phyloP scores from a whole-genome alignment of 176 grass and related monocot genomes.

The Hyparrhenia diplandra region DNA sequence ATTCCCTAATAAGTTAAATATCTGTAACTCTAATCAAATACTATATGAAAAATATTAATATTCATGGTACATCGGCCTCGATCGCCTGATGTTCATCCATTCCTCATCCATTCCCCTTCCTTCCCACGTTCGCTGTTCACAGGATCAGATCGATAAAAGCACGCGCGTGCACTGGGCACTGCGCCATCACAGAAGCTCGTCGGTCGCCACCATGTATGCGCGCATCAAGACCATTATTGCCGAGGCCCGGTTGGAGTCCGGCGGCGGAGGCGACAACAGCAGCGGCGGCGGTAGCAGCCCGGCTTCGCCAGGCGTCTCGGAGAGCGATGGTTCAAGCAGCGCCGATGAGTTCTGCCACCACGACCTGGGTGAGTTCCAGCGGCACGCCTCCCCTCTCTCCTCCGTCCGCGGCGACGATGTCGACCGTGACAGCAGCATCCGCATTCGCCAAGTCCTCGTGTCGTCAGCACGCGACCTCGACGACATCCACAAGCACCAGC shows the following conservation, averaged over 20 bases:
- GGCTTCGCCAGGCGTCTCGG: background rate
- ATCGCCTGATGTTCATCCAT: too few species aligned
- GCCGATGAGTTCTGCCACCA: constrained; percentile 18
- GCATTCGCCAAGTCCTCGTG: background rate
- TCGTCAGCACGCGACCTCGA: background rate
- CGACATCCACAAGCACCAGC: constrained; percentile 27
- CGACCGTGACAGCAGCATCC: background rate
- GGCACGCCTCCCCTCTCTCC: background rate
- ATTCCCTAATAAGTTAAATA: too few species aligned
- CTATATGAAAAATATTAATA: too few species aligned
- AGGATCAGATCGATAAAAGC: too few species aligned
- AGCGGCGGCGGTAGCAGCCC: constrained; percentile 33
- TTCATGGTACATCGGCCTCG: too few species aligned
- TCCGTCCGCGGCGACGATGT: background rate
- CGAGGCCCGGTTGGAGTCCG: background rate
- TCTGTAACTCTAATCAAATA: too few species aligned
- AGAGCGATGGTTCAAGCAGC: constrained; percentile 28
- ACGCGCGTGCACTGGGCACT: too few species aligned
- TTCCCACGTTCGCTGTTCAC: too few species aligned
- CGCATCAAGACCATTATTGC: background rate
- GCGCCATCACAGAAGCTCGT: too few species aligned
- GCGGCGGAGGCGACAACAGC: background rate
- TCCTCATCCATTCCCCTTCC: too few species aligned
- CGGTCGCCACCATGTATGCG: background rate
- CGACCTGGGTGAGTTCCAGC: background rate